These are phyloP conservation scores for Phytophthora syringae DNA, from an alignment of 352 stramenopile species.

Conservation along the genomic window DNA sequence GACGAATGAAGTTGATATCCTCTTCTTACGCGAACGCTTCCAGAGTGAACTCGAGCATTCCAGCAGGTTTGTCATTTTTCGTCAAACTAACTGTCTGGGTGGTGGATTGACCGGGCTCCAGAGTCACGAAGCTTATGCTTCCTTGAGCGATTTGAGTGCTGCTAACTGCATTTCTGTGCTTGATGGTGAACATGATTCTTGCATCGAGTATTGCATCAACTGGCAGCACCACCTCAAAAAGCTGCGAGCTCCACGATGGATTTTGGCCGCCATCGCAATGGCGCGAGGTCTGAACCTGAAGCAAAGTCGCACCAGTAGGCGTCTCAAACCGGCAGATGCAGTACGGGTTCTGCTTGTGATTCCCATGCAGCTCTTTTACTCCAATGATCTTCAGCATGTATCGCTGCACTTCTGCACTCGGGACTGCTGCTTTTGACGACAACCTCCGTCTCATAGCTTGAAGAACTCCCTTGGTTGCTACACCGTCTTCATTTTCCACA, in stretches of 20 bases:
- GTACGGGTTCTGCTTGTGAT: conserved; percentile 4
- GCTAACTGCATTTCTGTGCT: not conserved
- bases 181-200: conserved; percentile 1
- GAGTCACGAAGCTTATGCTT: not conserved
- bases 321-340: conserved; percentile 12
- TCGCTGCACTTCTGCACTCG: conserved; percentile 7
- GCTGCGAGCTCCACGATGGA: conserved; percentile 7
- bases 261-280: not conserved
- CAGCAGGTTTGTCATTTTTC: conserved; percentile 11
- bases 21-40: conserved; percentile 6
- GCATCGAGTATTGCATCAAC: not conserved
- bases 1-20: no score
- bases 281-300: conserved; percentile 7
- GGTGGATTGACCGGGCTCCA: not conserved
- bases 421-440: conserved; percentile 4
- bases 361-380: not conserved
- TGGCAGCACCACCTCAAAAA: conserved; percentile 8
- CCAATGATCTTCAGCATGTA: conserved; percentile 11
- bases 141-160: conserved; percentile 2
- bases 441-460: conserved; percentile 13
- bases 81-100: not conserved
- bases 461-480: not conserved
- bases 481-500: not conserved
- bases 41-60: conserved; percentile 2
- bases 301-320: not conserved